Evolutionary conservation across 2,329 filamentous ascomycete species (phyloP).

Genomic region (Phaeosphaeriaceae sp.): DNA sequence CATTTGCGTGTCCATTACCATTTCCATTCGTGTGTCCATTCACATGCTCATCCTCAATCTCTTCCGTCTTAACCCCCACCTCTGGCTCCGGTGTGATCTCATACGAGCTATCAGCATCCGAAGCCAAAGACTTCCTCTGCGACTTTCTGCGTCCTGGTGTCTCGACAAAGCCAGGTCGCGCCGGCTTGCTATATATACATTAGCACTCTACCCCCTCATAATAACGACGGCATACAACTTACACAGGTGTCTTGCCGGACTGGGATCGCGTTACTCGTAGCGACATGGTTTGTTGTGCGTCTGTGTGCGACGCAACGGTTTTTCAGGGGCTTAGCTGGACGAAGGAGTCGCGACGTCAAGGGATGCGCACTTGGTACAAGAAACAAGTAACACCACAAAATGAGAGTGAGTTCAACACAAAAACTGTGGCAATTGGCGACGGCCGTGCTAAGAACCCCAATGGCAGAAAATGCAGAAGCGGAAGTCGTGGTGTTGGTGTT

Average conservation of each 20-base stretch:
- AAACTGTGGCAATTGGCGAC: too few species aligned
- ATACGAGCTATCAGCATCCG: slow-evolving; percentile 30
- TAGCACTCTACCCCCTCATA: slow-evolving; percentile 17
- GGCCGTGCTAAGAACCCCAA: too few species aligned
- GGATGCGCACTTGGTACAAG: neutral
- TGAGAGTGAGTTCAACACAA: too few species aligned
- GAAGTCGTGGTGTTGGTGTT: too few species aligned
- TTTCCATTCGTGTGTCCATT: slow-evolving; percentile 28
- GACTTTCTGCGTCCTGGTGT: slow-evolving; percentile 54
- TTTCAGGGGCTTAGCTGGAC: neutral
- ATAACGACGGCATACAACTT: slow-evolving; percentile 18
- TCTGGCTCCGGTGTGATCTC: slow-evolving; percentile 47
- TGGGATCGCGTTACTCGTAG: slow-evolving; percentile 54
- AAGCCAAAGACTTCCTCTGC: slow-evolving; percentile 50
- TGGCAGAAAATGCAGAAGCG: too few species aligned
- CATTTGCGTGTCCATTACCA: slow-evolving; percentile 37
- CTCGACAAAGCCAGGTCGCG: slow-evolving; percentile 56
- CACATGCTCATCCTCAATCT: slow-evolving; percentile 16
- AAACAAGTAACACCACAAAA: too few species aligned
- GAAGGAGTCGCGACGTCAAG: neutral
- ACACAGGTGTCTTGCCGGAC: slow-evolving; percentile 58
- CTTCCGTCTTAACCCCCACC: slow-evolving; percentile 7
- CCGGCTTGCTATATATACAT: slow-evolving; percentile 45
- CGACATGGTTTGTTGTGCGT: slow-evolving; percentile 34
- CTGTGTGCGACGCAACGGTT: too few species aligned